Conservation (phyloP, 1,139 yeast species). For the Saccharomyces hybrid region DNA sequence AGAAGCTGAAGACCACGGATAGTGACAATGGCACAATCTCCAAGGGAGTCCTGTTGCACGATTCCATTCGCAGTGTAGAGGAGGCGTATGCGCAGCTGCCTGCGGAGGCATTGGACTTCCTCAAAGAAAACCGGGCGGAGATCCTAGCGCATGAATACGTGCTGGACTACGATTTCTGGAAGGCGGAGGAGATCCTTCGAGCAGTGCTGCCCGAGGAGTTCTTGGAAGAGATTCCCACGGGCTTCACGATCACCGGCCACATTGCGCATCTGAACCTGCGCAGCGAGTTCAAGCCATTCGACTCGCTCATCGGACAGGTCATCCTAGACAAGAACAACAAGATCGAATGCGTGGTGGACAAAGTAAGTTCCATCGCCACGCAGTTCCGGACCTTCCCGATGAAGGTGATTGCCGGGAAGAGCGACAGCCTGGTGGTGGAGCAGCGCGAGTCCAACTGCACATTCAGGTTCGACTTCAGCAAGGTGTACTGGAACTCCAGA, state of each 20-base stretch:
- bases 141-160: constrained; percentile 49
- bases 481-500: constrained; percentile 96
- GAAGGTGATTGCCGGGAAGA: constrained; percentile 85
- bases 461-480: constrained; percentile 81
- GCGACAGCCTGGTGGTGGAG: constrained; percentile 54
- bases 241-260: constrained; percentile 92
- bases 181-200: constrained; percentile 71
- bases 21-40: constrained; percentile 30
- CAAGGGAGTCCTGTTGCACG: constrained; percentile 60
- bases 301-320: constrained; percentile 76
- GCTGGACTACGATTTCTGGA: constrained; percentile 76
- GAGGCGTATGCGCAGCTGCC: constrained; percentile 39
- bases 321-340: constrained; percentile 77
- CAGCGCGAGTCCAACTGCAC: constrained; percentile 84
- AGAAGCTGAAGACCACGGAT: constrained; percentile 16
- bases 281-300: constrained; percentile 79
- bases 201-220: constrained; percentile 70
- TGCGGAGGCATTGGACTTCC: constrained; percentile 36
- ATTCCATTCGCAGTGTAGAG: constrained; percentile 39
- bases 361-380: constrained; percentile 78
- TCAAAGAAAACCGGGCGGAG: constrained; percentile 42
- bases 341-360: constrained; percentile 88
- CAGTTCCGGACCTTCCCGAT: constrained; percentile 86
- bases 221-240: constrained; percentile 72
- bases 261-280: constrained; percentile 86